A percentile compares a stretch with the other conserved stretches of the same genome.
These are phyloP conservation scores for Didymella exigua DNA, from an alignment of 2,329 filamentous ascomycete genomes.

Conservation along the genomic window DNA sequence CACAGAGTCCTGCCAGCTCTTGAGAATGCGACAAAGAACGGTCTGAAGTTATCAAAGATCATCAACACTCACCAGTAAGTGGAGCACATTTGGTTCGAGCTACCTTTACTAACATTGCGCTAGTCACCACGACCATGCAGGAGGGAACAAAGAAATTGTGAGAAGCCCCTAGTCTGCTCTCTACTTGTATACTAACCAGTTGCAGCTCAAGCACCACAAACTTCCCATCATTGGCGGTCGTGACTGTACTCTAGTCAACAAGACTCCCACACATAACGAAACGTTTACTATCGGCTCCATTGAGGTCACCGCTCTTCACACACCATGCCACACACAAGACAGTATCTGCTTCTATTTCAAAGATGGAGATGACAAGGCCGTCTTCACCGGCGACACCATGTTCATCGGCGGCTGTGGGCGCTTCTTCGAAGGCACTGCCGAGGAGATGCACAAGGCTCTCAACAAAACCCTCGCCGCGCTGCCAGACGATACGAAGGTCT, in stretches of 20 bases:
- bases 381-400: constrained; percentile 95
- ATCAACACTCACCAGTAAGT: constrained; percentile 94
- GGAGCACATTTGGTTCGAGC: not conserved
- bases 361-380: constrained; percentile 75
- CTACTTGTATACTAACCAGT: not conserved
- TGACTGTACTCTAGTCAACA: constrained; percentile 79
- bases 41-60: constrained; percentile 84
- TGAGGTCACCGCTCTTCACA: constrained; percentile 84
- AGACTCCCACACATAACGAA: constrained; percentile 75
- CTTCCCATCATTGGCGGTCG: constrained; percentile 86
- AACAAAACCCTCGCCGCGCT: constrained; percentile 82
- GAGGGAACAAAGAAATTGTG: constrained; percentile 84
- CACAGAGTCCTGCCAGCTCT: constrained; percentile 67
- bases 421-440: constrained; percentile 91
- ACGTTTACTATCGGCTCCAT: constrained; percentile 84
- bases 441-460: constrained; percentile 86
- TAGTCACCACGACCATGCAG: constrained; percentile 93
- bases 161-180: not conserved
- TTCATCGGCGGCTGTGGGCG: constrained; percentile 94
- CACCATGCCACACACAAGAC: constrained; percentile 97
- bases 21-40: constrained; percentile 73
- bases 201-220: constrained; percentile 63
- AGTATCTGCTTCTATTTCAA: constrained; percentile 95
- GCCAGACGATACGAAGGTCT: constrained; percentile 90
- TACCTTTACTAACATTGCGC: constrained; percentile 9